These are phyloP conservation scores for Biscutella auriculata DNA, from an alignment of 441 rosid species.

Conservation along the genomic window DNA sequence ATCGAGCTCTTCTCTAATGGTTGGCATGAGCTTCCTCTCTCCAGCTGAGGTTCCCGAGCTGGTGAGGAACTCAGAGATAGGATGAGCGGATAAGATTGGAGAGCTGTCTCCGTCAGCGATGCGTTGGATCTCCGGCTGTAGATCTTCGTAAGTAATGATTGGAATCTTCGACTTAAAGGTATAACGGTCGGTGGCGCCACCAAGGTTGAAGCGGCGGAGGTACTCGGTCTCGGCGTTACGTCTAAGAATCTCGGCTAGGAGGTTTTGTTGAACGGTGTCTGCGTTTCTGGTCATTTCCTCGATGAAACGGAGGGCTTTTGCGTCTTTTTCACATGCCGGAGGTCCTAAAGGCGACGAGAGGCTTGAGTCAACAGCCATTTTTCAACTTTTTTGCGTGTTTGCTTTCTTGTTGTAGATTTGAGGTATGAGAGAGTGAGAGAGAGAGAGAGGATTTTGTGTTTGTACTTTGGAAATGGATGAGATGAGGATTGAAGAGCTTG, in stretches of 20 bases:
- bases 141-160: conserved; percentile 69
- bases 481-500: conserved; percentile 1
- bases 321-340: conserved; percentile 66
- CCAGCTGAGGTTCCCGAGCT: conserved; percentile 97
- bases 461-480: background rate
- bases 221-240: conserved; percentile 64
- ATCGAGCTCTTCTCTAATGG: conserved; percentile 78
- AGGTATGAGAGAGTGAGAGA: background rate
- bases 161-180: conserved; percentile 61
- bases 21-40: conserved; percentile 91
- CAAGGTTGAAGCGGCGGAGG: conserved; percentile 43
- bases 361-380: conserved; percentile 66
- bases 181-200: conserved; percentile 45
- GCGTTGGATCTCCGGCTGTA: conserved; percentile 80
- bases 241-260: conserved; percentile 52
- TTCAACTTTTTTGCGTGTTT: background rate
- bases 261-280: conserved; percentile 47
- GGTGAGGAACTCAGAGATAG: conserved; percentile 85
- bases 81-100: conserved; percentile 65
- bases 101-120: conserved; percentile 87
- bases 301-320: conserved; percentile 58
- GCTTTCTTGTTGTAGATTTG: background rate
- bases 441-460: background rate
- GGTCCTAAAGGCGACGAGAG: conserved; percentile 63
- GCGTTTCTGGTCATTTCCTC: conserved; percentile 77